Conservation (phyloP, 2,329 filamentous ascomycete genomes). For the Mariannaea sp. region DNA sequence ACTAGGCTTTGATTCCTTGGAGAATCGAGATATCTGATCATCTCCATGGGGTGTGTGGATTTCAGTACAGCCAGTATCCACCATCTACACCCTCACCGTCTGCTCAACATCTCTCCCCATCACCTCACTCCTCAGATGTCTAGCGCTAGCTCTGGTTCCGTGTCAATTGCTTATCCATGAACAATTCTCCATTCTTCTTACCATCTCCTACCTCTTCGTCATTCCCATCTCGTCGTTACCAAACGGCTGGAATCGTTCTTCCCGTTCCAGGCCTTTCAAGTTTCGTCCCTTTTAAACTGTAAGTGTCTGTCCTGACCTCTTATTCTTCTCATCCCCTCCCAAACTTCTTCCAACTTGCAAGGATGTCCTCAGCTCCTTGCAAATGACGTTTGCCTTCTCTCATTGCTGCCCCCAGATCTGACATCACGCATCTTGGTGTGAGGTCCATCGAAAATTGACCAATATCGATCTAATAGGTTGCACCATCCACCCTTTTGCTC, state of each 20-base stretch:
- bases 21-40: conserved; percentile 38
- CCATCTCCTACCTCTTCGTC: conserved; percentile 16
- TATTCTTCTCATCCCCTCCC: conserved; percentile 13
- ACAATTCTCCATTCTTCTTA: conserved; percentile 18
- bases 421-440: background rate
- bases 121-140: conserved; percentile 24
- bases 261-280: conserved; percentile 14
- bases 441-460: conserved; percentile 11
- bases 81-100: conserved; percentile 20
- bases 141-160: conserved; percentile 20
- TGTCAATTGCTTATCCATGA: conserved; percentile 24
- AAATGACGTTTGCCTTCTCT: background rate
- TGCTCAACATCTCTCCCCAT: conserved; percentile 18
- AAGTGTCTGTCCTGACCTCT: conserved; percentile 21
- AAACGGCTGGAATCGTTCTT: conserved; percentile 10
- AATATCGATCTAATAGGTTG: background rate
- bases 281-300: conserved; percentile 24
- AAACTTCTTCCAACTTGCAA: conserved; percentile 13
- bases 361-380: conserved; percentile 12
- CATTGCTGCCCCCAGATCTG: background rate
- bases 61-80: conserved; percentile 27
- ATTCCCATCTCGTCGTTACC: conserved; percentile 17
- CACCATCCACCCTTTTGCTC: background rate
- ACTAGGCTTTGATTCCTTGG: conserved; percentile 20
- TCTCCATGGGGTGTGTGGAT: conserved; percentile 14